These are phyloP conservation scores for Stagonosporopsis chrysanthemi DNA, from an alignment of 2,329 filamentous ascomycete species.

Conservation along the genomic window DNA sequence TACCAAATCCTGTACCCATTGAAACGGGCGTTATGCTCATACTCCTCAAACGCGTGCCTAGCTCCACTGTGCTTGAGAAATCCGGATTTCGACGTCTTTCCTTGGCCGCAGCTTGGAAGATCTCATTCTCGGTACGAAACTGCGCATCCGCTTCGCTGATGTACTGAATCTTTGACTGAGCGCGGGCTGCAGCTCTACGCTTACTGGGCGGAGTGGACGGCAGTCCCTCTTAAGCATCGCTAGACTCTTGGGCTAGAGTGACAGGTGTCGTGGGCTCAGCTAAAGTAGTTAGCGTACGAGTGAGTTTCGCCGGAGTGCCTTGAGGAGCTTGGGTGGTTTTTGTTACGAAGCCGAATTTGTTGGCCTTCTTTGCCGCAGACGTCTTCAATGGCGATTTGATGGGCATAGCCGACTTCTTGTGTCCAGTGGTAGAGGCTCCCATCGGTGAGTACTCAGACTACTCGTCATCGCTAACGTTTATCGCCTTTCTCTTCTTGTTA, in stretches of 20 bases:
- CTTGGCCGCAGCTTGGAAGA: background rate
- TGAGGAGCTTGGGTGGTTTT: background rate
- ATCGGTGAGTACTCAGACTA: background rate
- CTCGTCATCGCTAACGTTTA: slow-evolving; percentile 11
- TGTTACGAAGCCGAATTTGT: slow-evolving; percentile 16
- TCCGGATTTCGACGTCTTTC: background rate
- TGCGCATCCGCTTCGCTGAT: background rate
- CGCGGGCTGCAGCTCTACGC: slow-evolving; percentile 1
- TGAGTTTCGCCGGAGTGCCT: background rate
- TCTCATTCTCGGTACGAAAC: background rate
- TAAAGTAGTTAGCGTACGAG: background rate
- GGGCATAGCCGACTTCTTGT: background rate
- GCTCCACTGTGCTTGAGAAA: background rate
- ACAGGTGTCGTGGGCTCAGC: background rate
- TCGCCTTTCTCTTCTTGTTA: slow-evolving; percentile 5
- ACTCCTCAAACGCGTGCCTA: background rate
- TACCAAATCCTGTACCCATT: slow-evolving; percentile 24
- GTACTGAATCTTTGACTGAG: background rate
- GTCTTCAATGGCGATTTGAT: background rate
- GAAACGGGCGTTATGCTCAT: slow-evolving; percentile 24
- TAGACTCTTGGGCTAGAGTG: background rate
- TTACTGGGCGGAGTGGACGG: background rate
- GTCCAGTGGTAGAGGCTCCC: background rate
- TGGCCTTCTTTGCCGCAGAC: slow-evolving; percentile 7
- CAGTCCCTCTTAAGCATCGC: background rate